Evolutionary conservation across 306 rosid species (phyloP), one percentile per base, ranked within the genome.

Genomic region (Sechiopsis laciniata): DNA sequence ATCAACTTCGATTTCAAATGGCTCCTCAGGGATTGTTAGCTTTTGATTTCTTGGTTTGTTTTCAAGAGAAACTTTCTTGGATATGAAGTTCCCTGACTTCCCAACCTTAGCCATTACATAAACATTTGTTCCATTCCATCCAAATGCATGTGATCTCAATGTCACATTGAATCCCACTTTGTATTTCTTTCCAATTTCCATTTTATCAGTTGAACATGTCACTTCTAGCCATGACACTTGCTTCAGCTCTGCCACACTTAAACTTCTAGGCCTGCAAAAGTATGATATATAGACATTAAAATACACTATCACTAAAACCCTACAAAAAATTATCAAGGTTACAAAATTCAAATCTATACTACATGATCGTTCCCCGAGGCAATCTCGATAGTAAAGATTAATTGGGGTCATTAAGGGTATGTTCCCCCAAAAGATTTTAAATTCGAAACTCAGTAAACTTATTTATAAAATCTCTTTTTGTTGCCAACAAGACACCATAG

Each of bases 171-270:
- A 92, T 2, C 1, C 6, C 13, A 92, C 62, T 0, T 0, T 3
- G 11, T 88, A 92, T 0, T 0, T 59, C 19, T 6, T 19, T 2
- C 9, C 11, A 0, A 0, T 0, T 0, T 0, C 0, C 5, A 17
- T 0, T 0, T 16, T 8, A 2, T 0, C 0, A 5, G 51, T 74
- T 13, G 55, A 1, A 0, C 87, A 84, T 0, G 95, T 84, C 53
- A 92, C 91, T 71, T 92, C 96, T 8, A 92, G 79, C 97, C 97
- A 92, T 13, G 86, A 89, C 6, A 90, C 97, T 53, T 92, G 96
- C 35, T 73, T 45, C 76, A 90, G 71, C 56, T 87, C 90, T 0
- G 82, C 92, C 2, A 16, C 0, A 20, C 22, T 7, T 0, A 21
- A 21, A 68, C 37, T 29, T 29, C 2, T 2, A 0, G 12, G 17